phyloP scores from a whole-genome alignment of 331 rosid genomes.

The Arachis monticola region DNA sequence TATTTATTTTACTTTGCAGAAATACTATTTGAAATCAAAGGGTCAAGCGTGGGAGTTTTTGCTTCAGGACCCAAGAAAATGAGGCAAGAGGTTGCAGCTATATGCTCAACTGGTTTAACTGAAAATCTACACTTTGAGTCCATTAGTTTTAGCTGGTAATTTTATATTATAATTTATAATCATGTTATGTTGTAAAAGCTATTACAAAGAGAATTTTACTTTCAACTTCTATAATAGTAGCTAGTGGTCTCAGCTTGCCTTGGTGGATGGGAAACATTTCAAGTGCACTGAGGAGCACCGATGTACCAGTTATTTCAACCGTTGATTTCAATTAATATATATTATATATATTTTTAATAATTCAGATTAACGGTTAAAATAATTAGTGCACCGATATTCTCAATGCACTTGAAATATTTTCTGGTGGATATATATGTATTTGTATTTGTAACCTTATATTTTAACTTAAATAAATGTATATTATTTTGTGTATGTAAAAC shows the following conservation, averaged over 20 bases:
- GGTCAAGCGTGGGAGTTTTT: conserved; percentile 62
- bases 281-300: too few relatives aligned
- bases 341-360: too few relatives aligned
- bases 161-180: too few relatives aligned
- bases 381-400: too few relatives aligned
- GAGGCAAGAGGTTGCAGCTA: conserved; percentile 74
- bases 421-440: too few relatives aligned
- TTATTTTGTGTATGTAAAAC: background rate
- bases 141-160: conserved; percentile 81
- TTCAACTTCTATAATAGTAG: background rate
- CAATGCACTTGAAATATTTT: too few relatives aligned
- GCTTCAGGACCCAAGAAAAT: conserved; percentile 67
- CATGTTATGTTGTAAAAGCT: background rate
- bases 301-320: too few relatives aligned
- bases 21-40: conserved; percentile 51
- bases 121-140: conserved; percentile 77
- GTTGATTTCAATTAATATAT: too few relatives aligned
- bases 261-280: background rate
- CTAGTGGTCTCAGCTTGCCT: background rate
- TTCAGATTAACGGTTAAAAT: too few relatives aligned
- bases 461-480: conserved; percentile 6
- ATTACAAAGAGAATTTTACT: background rate
- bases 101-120: conserved; percentile 62
- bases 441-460: background rate
- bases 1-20: conserved; percentile 37